A percentile compares a stretch with the other conserved stretches of the same genome.
Conservation (phyloP, 2,329 filamentous ascomycete genomes). For the Plenodomus tracheiphilus region DNA sequence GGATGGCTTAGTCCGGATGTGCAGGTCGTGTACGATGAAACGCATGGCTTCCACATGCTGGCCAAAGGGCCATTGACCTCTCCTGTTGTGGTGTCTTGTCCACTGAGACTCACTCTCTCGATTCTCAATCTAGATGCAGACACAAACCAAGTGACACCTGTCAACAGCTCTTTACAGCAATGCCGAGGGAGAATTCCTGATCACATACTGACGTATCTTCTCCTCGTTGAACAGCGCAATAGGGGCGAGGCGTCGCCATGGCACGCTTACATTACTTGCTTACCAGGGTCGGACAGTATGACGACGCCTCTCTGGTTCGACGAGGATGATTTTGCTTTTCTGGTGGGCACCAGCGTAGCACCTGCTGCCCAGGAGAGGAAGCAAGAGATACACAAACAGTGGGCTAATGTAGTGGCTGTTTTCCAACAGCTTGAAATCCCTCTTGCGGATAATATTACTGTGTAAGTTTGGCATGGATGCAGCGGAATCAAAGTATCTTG, state of each 20-base stretch:
- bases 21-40: constrained; percentile 27
- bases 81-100: constrained; percentile 34
- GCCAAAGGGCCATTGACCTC: constrained; percentile 23
- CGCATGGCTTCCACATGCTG: constrained; percentile 37
- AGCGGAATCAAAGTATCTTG: neutral
- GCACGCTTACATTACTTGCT: constrained; percentile 41
- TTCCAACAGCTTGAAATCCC: constrained; percentile 19
- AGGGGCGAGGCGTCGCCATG: constrained; percentile 35
- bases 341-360: constrained; percentile 41
- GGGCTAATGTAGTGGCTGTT: constrained; percentile 24
- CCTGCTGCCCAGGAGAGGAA: constrained; percentile 28
- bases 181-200: constrained; percentile 34
- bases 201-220: constrained; percentile 40
- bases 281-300: constrained; percentile 37
- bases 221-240: constrained; percentile 41
- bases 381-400: constrained; percentile 26
- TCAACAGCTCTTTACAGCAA: constrained; percentile 28
- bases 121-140: constrained; percentile 39
- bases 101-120: constrained; percentile 40
- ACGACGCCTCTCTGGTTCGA: constrained; percentile 45
- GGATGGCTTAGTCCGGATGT: constrained; percentile 38
- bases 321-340: constrained; percentile 38
- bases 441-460: constrained; percentile 19
- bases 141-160: constrained; percentile 26
- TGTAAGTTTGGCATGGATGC: constrained; percentile 25